phyloP scores from a whole-genome alignment of 2,329 filamentous ascomycete genomes.

The Fusarium ambrosium region DNA sequence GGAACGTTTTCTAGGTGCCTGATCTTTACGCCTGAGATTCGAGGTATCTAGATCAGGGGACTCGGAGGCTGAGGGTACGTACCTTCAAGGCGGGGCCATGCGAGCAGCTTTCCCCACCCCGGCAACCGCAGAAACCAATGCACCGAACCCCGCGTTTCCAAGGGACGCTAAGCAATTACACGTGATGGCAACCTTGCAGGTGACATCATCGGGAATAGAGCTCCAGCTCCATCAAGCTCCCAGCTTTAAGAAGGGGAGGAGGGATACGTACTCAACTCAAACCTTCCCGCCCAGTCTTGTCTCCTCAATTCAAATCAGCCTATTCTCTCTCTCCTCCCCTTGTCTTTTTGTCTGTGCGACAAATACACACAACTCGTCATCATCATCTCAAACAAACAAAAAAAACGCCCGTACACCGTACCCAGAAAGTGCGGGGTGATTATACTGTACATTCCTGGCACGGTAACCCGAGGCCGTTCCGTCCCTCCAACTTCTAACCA shows the following conservation, averaged over 20 bases:
- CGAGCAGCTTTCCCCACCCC: conserved; percentile 8
- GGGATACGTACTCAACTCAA: conserved; percentile 42
- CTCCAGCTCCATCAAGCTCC: conserved; percentile 42
- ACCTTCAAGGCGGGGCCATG: conserved; percentile 11
- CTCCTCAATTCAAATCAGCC: conserved; percentile 38
- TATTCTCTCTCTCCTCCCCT: conserved; percentile 32
- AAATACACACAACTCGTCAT: conserved; percentile 10
- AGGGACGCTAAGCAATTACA: conserved; percentile 41
- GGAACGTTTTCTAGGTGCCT: conserved; percentile 44
- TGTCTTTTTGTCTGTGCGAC: conserved; percentile 12
- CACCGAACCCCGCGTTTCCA: conserved; percentile 48
- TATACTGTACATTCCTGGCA: conserved; percentile 33
- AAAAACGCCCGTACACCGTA: conserved; percentile 12
- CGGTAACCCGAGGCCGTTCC: conserved; percentile 47
- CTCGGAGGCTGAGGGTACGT: conserved; percentile 21
- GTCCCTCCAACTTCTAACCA: conserved; percentile 46
- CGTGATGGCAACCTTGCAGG: conserved; percentile 38
- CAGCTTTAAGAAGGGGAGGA: conserved; percentile 47
- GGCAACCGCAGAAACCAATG: conserved; percentile 31
- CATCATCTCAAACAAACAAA: conserved; percentile 18
- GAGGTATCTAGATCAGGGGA: conserved; percentile 11
- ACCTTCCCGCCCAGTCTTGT: conserved; percentile 21
- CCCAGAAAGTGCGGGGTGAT: conserved; percentile 47
- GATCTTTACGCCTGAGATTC: conserved; percentile 49
- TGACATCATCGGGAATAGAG: conserved; percentile 46